Evolutionary conservation across 345 rosid genomes (phyloP), one percentile per base, ranked within the genome.

Genomic region (Aquilaria malaccensis): DNA sequence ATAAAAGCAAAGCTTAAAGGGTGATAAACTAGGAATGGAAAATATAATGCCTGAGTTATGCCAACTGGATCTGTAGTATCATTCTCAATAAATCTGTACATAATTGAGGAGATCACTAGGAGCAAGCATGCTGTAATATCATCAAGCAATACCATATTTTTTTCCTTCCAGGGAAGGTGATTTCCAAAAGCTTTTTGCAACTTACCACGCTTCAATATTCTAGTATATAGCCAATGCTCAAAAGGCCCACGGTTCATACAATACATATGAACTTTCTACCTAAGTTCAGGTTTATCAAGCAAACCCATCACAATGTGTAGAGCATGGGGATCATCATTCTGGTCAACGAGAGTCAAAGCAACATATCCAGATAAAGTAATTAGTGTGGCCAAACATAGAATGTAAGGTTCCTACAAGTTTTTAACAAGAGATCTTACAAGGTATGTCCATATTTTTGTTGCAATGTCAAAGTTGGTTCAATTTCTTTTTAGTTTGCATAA

Each of bases 121-220:
- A 94, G 92, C 79, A 94, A 78, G 55, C 92, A 87, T 13, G 87
- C 97, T 45, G 85, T 92, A 52, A 87, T 79, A 71, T 90, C 99
- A 79, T 94, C 99, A 60, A 94, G 88, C 81, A 93, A 90, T 53
- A 22, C 22, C 22, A 22, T 22, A 22, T 22, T 22, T 97, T 96
- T 88, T 72, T 90, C 97, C 72, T 94, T 94, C 96, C 99, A 94
- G 29, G 99, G 86, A 54, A 94, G 97, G 82, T 94, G 97, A 80
- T 83, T 86, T 70, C 99, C 99, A 66, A 90, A 95, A 52, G 97
- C 95, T 71, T 84, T 94, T 56, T 74, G 90, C 73, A 88, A 80
- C 63, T 94, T 97, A 68, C 66, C 80, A 45, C 97, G 97, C 80
- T 85, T 86, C 76, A 81, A 88, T 13, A 80, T 68, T 75, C 90